Conservation (phyloP, 1,284 basidiomycete species). For the Ustilago loliicola region DNA sequence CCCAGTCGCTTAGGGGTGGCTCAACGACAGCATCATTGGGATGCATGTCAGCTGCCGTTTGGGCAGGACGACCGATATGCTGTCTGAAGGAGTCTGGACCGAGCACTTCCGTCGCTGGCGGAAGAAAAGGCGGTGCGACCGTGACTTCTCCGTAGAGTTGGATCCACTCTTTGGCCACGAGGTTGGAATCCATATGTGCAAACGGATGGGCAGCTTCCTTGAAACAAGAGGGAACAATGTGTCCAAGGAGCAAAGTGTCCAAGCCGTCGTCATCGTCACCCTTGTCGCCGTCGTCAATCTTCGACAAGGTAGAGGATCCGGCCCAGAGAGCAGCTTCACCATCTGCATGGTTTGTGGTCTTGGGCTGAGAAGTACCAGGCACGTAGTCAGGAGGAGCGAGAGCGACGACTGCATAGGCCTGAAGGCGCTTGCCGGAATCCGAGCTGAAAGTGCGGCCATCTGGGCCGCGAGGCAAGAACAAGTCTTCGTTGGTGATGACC, state of each 20-base stretch:
- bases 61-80: background rate
- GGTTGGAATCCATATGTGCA: conserved; percentile 16
- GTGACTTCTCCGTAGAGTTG: conserved; percentile 51
- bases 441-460: background rate
- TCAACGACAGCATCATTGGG: background rate
- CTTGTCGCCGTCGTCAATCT: background rate
- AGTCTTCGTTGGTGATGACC: background rate
- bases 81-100: conserved; percentile 16
- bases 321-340: background rate
- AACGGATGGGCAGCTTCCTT: conserved; percentile 35
- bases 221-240: conserved; percentile 37
- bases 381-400: conserved; percentile 28
- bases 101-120: conserved; percentile 29
- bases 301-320: background rate
- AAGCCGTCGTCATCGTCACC: conserved; percentile 10
- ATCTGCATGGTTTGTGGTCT: background rate
- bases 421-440: background rate
- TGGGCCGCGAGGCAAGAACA: conserved; percentile 15
- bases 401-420: conserved; percentile 34
- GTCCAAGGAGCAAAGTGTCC: conserved; percentile 32
- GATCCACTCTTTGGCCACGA: conserved; percentile 43
- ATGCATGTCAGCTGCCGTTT: too few relatives aligned
- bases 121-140: conserved; percentile 37
- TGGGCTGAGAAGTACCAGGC: background rate
- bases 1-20: background rate